Percentiles rank a stretch among this genome's conserved stretches.
Conservation (phyloP, 345 rosid genomes). For the Garcia nutans region DNA sequence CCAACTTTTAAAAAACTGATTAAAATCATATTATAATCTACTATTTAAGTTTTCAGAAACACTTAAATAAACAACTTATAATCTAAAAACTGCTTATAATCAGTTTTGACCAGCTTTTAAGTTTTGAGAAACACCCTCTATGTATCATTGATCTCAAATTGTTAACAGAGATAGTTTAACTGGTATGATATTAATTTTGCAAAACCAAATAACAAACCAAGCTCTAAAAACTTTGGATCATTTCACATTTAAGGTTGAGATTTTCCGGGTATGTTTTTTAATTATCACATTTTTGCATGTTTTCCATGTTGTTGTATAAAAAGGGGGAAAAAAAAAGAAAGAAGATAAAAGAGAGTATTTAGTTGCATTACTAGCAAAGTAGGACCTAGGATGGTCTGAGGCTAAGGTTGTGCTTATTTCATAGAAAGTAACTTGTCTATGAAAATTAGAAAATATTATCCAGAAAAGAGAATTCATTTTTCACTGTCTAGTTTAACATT, state of each 20-base stretch:
- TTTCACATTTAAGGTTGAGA: constrained; percentile 77
- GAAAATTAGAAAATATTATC: not conserved
- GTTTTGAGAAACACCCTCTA: too few relatives aligned
- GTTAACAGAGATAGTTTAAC: constrained; percentile 54
- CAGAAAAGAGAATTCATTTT: not conserved
- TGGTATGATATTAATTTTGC: constrained; percentile 69
- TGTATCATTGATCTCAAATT: constrained; percentile 56
- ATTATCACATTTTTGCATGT: not conserved
- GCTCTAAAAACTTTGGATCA: constrained; percentile 72
- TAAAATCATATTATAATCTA: too few relatives aligned
- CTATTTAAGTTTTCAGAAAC: too few relatives aligned
- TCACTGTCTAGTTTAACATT: not conserved
- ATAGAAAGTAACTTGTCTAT: not conserved
- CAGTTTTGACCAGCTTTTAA: too few relatives aligned
- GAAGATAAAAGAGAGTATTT: not conserved
- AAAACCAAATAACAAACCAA: constrained; percentile 68
- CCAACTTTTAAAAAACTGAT: too few relatives aligned
- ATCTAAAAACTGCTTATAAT: too few relatives aligned
- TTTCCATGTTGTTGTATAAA: not conserved
- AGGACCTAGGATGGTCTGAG: not conserved
- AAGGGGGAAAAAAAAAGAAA: not conserved
- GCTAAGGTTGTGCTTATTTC: not conserved
- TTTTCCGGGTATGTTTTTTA: constrained; percentile 60
- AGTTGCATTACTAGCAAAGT: not conserved
- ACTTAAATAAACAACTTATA: too few relatives aligned